Base-by-base conservation (phyloP, 768 basidiomycete genomes). In the Boletus subparvulus region DNA sequence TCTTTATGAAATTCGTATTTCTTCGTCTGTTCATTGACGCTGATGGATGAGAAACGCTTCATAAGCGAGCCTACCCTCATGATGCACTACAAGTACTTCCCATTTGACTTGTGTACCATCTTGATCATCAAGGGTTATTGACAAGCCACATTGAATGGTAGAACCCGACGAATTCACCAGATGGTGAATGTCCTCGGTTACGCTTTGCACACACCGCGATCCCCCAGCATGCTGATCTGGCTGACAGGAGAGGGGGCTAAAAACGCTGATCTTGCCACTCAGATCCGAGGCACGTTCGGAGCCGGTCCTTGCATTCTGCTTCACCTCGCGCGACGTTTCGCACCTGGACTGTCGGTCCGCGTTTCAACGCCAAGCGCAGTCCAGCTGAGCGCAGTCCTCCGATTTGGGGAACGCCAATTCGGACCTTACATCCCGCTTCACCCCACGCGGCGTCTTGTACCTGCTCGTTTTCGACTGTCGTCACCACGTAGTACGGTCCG, bases 1-100 rank as follows among this genome's bases (percentile, higher is more conserved):
- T 70, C 49, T 44, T 69, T 69, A 70, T 70, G 57, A 55, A 61
- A 45, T 68, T 57, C 61, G 54, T 65, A 61, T 63, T 61, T 56
- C 50, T 36, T 55, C 19, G 39, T 30, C 3, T 40, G 44, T 44
- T 28, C 37, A 19, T 54, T 30, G 35, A 35, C 8, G 35, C 35
- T 39, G 35, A 19, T 50, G 35, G 14, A 36, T 26, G 43, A 54
- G 47, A 35, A 33, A 17, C 4, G 6, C 35, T 14, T 12, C 26
- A 28, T 35, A n/a, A 12, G 16, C 8, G 8, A 41, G 24, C 7
- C 42, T 13, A 17, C 26, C 35, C 3, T 36, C 50, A 14, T 51
- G 21, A 35, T 32, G 32, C 32, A 30, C 2, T 9, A 30, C 30
- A 52, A 3, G 11, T 11, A 3, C 14, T 28, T 21, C 16, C 19